Evolutionary conservation across 1,139 yeast species (phyloP), one percentile per base, ranked within the genome.

Genomic region (Taphrina wiesneri): DNA sequence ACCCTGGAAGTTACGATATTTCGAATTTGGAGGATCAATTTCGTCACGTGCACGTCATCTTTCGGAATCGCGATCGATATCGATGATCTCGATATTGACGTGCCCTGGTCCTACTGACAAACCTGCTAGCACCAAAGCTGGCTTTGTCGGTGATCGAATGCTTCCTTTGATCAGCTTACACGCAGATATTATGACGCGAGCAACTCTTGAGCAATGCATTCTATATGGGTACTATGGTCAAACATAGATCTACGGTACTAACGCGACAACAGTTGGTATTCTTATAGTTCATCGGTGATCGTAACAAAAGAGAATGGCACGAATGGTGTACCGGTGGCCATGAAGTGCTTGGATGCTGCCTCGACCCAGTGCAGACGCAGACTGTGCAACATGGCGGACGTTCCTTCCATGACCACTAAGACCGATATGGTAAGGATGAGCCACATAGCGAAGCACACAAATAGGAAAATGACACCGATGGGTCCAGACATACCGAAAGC

Each of bases 331-430:
- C 99, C 99, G 75, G 93, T 98, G 72, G 99, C 99, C 73, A 88
- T 90, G 74, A 93, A 95, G 76, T 90, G 95, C 79, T 95, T 95
- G 61, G 97, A 91, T 98, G 95, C 95, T 36, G 97, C 92, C 78
- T 95, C 99, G 67, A 95, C 99, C 99, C 99, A 93, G 76, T 93
- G 99, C 74, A 93, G 80, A 77, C 99, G 88, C 73, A 95, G 83
- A 28, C 97, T 89, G 78, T 95, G 99, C 73, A 95, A 83, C 99
- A 95, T 95, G 32, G 99, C 99, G 51, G 96, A 89, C 0, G 99
- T 95, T 64, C 99, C 99, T 78, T 95, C 99, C 99, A 95, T 93
- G 28, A 91, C 81, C 62, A 95, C 98, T 75, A 95, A 82, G 68
- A 95, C 91, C 71, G 91, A 86, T 54, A 91, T 92, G 0, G 99